Percentiles rank a stretch among this genome's conserved stretches.
Evolutionary conservation across 2,329 filamentous ascomycete species (phyloP).

Genomic region (Microcyclosporella mali): DNA sequence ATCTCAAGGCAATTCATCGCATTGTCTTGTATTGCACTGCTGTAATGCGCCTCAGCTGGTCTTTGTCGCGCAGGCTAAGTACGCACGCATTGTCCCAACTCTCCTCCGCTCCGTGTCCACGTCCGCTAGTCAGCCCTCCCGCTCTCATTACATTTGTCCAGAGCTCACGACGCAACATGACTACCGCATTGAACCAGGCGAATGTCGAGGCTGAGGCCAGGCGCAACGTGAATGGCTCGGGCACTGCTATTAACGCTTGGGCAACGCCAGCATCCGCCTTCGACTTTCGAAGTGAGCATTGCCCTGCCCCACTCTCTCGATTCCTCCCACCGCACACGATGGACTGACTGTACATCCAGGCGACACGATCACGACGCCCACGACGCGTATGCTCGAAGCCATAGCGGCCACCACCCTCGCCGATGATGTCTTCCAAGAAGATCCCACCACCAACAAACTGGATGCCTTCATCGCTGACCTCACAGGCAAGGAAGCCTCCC

Average conservation of each 20-base stretch:
- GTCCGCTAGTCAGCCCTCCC: neutral
- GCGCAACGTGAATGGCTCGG: slow-evolving; percentile 16
- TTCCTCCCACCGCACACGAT: neutral
- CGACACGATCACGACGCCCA: slow-evolving; percentile 70
- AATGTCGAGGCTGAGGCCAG: slow-evolving; percentile 11
- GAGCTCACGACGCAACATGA: slow-evolving; percentile 6
- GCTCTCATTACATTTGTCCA: neutral
- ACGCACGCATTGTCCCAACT: neutral
- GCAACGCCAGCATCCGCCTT: slow-evolving; percentile 48
- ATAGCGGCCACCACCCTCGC: slow-evolving; percentile 67
- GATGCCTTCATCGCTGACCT: slow-evolving; percentile 68
- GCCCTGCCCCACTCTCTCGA: neutral
- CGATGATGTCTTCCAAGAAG: slow-evolving; percentile 80
- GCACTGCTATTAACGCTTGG: slow-evolving; percentile 30
- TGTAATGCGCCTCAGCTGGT: no score
- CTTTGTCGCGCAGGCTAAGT: slow-evolving; percentile 15
- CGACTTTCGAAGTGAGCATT: slow-evolving; percentile 45
- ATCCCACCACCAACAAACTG: slow-evolving; percentile 68
- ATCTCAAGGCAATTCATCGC: no score
- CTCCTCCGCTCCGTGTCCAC: neutral
- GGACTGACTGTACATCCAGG: slow-evolving; percentile 9
- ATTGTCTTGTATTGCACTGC: no score
- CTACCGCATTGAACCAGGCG: slow-evolving; percentile 10
- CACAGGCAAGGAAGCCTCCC: slow-evolving; percentile 66
- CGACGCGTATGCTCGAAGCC: slow-evolving; percentile 71